These are phyloP conservation scores for Flagelloscypha sp. DNA, from an alignment of 768 basidiomycete species.

Conservation along the genomic window DNA sequence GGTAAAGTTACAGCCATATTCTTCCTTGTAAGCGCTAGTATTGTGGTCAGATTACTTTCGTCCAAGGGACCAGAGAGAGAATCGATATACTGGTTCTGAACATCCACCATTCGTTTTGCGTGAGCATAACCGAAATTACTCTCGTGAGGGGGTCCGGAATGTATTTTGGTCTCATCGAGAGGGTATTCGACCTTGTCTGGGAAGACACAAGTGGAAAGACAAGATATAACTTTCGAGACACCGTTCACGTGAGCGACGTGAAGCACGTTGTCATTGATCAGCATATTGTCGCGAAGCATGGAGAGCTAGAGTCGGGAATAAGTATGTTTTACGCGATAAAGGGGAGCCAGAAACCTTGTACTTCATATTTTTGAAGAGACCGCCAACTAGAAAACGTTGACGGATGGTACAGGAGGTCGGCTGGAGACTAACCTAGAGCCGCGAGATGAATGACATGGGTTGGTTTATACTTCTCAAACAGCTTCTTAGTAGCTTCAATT, in stretches of 20 bases:
- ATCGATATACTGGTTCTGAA: constrained; percentile 76
- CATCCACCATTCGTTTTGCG: constrained; percentile 92
- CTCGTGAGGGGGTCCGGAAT: constrained; percentile 84
- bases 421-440: constrained; percentile 61
- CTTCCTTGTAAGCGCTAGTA: constrained; percentile 85
- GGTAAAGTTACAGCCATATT: constrained; percentile 91
- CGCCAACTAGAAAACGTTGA: constrained; percentile 56
- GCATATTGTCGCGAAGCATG: constrained; percentile 88
- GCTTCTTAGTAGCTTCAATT: constrained; percentile 51
- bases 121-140: constrained; percentile 97
- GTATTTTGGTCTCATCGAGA: constrained; percentile 87
- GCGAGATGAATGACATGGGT: constrained; percentile 97
- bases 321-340: neutral
- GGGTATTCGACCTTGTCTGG: constrained; percentile 94
- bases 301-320: constrained; percentile 45
- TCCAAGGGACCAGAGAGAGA: constrained; percentile 2
- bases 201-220: constrained; percentile 95
- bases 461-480: constrained; percentile 89
- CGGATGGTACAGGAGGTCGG: constrained; percentile 7
- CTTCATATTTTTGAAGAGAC: constrained; percentile 93
- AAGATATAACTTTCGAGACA: constrained; percentile 79
- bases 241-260: constrained; percentile 61
- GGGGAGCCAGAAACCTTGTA: constrained; percentile 52
- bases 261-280: constrained; percentile 94
- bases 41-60: neutral